These are phyloP conservation scores for Zoysia japonica DNA, from an alignment of 176 grass and related monocot genomes.

Conservation along the genomic window DNA sequence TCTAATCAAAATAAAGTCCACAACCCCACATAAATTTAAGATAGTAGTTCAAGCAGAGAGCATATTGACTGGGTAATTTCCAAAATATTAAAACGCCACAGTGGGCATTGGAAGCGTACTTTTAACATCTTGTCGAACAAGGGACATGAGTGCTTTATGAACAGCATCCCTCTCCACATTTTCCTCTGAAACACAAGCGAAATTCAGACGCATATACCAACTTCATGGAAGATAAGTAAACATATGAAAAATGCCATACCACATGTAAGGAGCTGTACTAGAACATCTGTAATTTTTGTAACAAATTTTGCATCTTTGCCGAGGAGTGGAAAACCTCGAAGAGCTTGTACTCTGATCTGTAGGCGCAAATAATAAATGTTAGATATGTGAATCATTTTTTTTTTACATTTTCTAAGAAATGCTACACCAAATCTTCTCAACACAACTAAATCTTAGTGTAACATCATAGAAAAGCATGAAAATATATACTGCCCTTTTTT, in stretches of 20 bases:
- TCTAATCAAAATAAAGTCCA: conserved; percentile 11
- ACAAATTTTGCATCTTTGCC: too few relatives aligned
- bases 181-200: conserved; percentile 65
- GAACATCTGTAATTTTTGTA: too few relatives aligned
- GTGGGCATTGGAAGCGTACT: conserved; percentile 49
- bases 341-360: too few relatives aligned
- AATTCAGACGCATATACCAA: conserved; percentile 32
- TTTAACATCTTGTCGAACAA: conserved; percentile 96
- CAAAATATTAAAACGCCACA: conserved; percentile 22
- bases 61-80: conserved; percentile 3
- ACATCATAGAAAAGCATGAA: background rate
- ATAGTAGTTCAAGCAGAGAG: conserved; percentile 24
- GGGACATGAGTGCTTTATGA: conserved; percentile 93
- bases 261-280: too few relatives aligned
- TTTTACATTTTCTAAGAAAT: conserved; percentile 24
- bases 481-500: background rate
- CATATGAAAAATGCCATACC: conserved; percentile 14
- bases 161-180: conserved; percentile 99
- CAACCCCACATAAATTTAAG: conserved; percentile 2
- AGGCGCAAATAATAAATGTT: too few relatives aligned
- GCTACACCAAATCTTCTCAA: background rate
- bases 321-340: too few relatives aligned
- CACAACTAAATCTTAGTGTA: conserved; percentile 4
- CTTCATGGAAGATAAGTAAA: conserved; percentile 20
- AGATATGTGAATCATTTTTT: background rate